These are phyloP conservation scores for Colletotrichum magnum DNA, from an alignment of 2,329 filamentous ascomycete genomes.

Conservation along the genomic window DNA sequence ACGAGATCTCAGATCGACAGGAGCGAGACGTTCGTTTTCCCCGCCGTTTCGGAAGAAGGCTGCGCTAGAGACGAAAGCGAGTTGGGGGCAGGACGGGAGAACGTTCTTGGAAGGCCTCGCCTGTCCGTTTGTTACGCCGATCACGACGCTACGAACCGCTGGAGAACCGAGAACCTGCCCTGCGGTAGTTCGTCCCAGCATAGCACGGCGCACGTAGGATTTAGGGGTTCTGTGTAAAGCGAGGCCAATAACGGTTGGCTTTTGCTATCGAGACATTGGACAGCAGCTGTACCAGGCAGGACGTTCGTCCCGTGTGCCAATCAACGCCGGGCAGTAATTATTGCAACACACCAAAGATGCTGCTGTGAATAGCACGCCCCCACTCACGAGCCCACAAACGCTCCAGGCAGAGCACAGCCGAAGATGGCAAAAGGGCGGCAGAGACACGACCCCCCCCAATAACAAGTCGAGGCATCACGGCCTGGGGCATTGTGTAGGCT, in stretches of 20 bases:
- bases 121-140: constrained; percentile 20
- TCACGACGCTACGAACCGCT: constrained; percentile 8
- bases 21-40: background rate
- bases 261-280: constrained; percentile 15
- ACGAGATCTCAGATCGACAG: background rate
- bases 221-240: background rate
- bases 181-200: constrained; percentile 31
- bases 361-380: background rate
- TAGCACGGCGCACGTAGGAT: background rate
- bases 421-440: background rate
- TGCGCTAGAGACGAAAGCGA: constrained; percentile 6
- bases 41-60: background rate
- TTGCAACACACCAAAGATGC: background rate
- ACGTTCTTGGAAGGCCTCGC: constrained; percentile 15
- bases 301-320: constrained; percentile 17
- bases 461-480: background rate
- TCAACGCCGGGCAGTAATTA: background rate
- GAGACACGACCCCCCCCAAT: background rate
- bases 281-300: background rate
- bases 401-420: background rate
- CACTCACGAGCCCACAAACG: background rate
- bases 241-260: constrained; percentile 9
- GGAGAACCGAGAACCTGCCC: constrained; percentile 23
- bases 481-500: background rate
- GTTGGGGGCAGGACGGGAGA: constrained; percentile 6